Evolutionary conservation across 23 red algal species (phyloP).

Genomic region (Gracilaria vermiculophylla): DNA sequence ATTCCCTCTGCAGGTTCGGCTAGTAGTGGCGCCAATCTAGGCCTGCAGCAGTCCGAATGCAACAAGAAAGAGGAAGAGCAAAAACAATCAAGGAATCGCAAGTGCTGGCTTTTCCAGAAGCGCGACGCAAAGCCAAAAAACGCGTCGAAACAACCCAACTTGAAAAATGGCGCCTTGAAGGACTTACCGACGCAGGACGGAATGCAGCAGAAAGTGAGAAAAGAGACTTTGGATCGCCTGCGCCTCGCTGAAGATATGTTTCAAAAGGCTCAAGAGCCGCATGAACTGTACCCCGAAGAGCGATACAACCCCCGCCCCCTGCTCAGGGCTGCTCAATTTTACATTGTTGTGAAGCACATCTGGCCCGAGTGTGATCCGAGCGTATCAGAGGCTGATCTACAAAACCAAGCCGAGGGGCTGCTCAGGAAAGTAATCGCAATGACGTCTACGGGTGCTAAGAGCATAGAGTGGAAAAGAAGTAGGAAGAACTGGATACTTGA

Average conservation of each 20-base stretch:
- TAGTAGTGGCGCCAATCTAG: too few relatives aligned
- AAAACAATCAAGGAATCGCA: too few relatives aligned
- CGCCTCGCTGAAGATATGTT: background rate
- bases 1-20: background rate
- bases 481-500: conserved; percentile 19
- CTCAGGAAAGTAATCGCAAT: background rate
- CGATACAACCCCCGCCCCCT: background rate
- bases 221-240: background rate
- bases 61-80: too few relatives aligned
- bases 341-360: background rate
- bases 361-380: background rate
- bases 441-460: background rate
- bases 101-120: too few relatives aligned
- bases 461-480: background rate
- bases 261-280: background rate
- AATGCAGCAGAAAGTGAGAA: background rate
- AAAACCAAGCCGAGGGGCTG: background rate
- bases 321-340: background rate
- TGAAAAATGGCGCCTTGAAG: background rate
- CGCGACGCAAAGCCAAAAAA: too few relatives aligned
- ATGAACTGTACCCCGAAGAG: background rate
- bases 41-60: too few relatives aligned
- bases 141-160: too few relatives aligned
- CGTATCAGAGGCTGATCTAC: background rate
- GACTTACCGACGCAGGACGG: background rate